Evolutionary conservation across 1,139 yeast genomes (phyloP).

Genomic region (Casaregolazyma suthepensis): DNA sequence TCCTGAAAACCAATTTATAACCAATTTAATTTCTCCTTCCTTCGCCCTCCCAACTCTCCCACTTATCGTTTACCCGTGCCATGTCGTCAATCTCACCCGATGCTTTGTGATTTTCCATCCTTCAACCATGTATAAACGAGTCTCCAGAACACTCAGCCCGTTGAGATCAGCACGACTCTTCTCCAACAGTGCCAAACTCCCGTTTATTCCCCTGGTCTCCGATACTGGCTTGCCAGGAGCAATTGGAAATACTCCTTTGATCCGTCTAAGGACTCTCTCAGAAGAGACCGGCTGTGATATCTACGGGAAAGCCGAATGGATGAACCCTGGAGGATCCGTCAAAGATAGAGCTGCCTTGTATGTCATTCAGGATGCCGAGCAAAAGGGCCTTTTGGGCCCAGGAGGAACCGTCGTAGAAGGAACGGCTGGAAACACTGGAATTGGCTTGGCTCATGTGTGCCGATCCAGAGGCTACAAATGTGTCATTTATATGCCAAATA

Average conservation of each 20-base stretch:
- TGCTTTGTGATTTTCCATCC: not conserved
- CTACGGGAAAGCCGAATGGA: conserved; percentile 84
- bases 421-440: conserved; percentile 81
- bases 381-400: conserved; percentile 54
- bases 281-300: conserved; percentile 64
- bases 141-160: not conserved
- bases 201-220: conserved; percentile 57
- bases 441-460: conserved; percentile 84
- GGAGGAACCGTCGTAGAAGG: conserved; percentile 73
- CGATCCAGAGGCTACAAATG: conserved; percentile 77
- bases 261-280: conserved; percentile 58
- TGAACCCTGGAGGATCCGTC: conserved; percentile 93
- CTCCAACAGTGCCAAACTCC: conserved; percentile 25
- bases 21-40: not conserved
- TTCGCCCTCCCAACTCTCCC: not conserved
- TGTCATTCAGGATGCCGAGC: conserved; percentile 74
- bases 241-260: conserved; percentile 81
- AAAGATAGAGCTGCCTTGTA: conserved; percentile 86
- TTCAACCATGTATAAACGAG: not conserved
- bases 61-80: too few species aligned
- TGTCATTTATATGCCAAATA: conserved; percentile 84
- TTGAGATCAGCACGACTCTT: not conserved
- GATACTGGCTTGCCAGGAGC: conserved; percentile 65
- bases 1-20: too few species aligned
- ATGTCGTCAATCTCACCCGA: not conserved